Percentiles rank a stretch among this genome's conserved stretches.
These are phyloP conservation scores for Solanum acaule DNA, from an alignment of 257 asterid genomes.

Conservation along the genomic window DNA sequence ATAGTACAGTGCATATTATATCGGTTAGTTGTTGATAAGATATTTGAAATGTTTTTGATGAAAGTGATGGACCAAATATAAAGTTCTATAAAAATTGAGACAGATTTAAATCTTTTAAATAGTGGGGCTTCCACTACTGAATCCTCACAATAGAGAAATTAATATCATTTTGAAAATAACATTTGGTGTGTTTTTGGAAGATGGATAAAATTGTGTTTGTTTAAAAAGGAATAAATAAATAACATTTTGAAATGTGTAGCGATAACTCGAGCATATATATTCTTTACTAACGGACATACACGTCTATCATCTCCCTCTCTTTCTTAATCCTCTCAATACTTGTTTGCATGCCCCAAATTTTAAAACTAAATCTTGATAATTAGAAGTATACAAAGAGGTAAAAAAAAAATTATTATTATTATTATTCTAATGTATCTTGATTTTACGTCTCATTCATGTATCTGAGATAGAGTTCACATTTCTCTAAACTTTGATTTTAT, in stretches of 20 bases:
- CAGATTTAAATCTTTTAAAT: neutral
- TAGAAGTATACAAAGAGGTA: too few species aligned
- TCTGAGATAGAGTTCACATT: too few species aligned
- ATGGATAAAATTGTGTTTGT: neutral
- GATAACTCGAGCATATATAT: neutral
- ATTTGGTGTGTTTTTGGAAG: neutral
- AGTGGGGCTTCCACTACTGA: neutral
- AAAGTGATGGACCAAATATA: neutral
- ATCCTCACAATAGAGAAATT: neutral
- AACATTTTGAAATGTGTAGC: neutral
- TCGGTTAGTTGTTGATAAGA: neutral
- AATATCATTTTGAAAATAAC: neutral
- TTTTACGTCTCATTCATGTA: too few species aligned
- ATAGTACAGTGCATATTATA: neutral
- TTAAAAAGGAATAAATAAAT: too few species aligned
- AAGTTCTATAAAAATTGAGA: neutral
- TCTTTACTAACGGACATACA: too few species aligned
- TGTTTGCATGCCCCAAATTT: neutral
- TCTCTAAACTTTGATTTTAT: too few species aligned
- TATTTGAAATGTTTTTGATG: neutral
- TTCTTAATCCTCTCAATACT: too few species aligned
- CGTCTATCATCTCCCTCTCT: neutral
- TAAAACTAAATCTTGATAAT: neutral
- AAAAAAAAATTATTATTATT: too few species aligned
- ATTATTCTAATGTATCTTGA: too few species aligned